Base-by-base conservation (phyloP, 2,329 filamentous ascomycete genomes). In the Xylariaceae sp. region DNA sequence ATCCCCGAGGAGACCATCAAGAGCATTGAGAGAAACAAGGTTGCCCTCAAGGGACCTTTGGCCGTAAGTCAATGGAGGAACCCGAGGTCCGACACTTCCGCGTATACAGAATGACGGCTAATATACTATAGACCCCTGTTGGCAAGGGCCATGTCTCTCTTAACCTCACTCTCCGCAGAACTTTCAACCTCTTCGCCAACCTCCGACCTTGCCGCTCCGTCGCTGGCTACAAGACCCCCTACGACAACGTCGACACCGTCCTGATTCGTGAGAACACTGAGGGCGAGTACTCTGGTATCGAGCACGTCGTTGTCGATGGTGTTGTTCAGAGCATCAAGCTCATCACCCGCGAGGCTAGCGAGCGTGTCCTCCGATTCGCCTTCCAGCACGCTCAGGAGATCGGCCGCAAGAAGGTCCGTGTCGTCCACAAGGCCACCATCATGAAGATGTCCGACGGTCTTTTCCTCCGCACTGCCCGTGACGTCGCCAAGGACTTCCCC, bases 361-460 rank as follows among this genome's bases (percentile, higher is more conserved):
- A 99, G 86, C 89, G 94, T 70, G 94, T 99, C 57, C 86, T 97
- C 68, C 88, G 92, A 74, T 99, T 92, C 77, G 94, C 95, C 71
- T 99, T 99, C 87, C 93, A 99, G 81, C 92, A 99, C 76, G 94
- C 94, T 69, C 84, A 94, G 77, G 86, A 90, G 70, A 89, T 97
- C 73, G 92, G 92, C 79, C 90, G 90, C 82, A 92, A 87, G 75
- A 97, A 97, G 89, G 93, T 97, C 72, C 91, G 92, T 73, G 93
- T 92, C 61, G 92, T 97, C 65, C 94, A 99, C 89, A 99, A 99
- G 86, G 94, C 94, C 76, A 97, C 94, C 74, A 99, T 99, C 82
- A 99, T 99, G 94, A 99, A 99, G 87, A 96, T 97, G 90, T 93
- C 89, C 74, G 94, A 99, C 77, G 94, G 94, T 80, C 90, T 99